These are phyloP conservation scores for Coemansia sp. DNA, from an alignment of 192 early-diverging fungal species.

Conservation along the genomic window DNA sequence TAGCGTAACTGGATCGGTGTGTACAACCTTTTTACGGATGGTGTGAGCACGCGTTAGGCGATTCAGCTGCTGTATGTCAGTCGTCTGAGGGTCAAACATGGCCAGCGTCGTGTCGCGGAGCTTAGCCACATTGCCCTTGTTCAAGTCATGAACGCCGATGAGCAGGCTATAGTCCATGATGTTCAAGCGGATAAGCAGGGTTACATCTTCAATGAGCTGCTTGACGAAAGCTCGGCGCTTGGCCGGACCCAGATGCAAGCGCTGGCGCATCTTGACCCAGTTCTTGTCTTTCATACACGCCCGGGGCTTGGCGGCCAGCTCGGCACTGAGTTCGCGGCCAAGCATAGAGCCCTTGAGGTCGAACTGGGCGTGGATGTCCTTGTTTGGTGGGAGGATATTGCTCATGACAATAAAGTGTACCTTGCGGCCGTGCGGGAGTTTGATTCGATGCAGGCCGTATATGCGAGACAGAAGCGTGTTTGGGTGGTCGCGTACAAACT, in stretches of 20 bases:
- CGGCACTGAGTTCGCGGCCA: conserved; percentile 78
- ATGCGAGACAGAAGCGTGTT: conserved; percentile 93
- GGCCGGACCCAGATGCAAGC: conserved; percentile 78
- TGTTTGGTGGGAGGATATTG: conserved; percentile 96
- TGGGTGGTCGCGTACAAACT: conserved; percentile 86
- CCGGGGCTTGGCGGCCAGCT: conserved; percentile 75
- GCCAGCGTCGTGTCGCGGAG: conserved; percentile 90
- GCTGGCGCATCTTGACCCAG: conserved; percentile 76
- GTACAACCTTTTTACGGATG: conserved; percentile 55
- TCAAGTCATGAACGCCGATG: conserved; percentile 87
- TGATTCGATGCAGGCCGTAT: conserved; percentile 95
- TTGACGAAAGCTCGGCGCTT: conserved; percentile 79
- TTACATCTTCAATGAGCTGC: conserved; percentile 87
- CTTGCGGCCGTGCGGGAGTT: conserved; percentile 88
- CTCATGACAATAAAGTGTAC: conserved; percentile 99
- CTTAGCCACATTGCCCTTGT: conserved; percentile 82
- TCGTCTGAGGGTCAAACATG: conserved; percentile 72
- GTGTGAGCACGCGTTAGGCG: conserved; percentile 52
- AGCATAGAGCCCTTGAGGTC: conserved; percentile 95
- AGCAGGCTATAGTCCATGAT: conserved; percentile 99
- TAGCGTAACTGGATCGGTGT: conserved; percentile 52
- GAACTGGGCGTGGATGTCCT: conserved; percentile 95
- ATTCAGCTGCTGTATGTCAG: conserved; percentile 44
- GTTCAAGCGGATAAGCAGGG: conserved; percentile 69
- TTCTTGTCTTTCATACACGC: conserved; percentile 97